Evolutionary conservation across 495 filamentous ascomycete species (phyloP).

Genomic region (Podospora anserina): DNA sequence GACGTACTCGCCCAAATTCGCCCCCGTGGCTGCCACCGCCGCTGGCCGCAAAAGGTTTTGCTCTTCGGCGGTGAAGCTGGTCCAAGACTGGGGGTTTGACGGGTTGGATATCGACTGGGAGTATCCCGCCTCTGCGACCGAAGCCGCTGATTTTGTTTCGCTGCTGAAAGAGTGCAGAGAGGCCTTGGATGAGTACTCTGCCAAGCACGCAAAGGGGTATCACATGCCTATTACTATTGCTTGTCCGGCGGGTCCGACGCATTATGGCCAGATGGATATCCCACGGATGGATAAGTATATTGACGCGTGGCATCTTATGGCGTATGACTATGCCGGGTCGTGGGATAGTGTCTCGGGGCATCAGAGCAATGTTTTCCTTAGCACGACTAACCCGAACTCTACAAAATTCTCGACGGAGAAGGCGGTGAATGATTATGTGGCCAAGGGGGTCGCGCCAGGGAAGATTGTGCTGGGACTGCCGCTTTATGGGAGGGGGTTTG

Average conservation of each 20-base stretch:
- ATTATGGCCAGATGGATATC: constrained; percentile 68
- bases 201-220: constrained; percentile 43
- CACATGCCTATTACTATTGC: constrained; percentile 79
- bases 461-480: constrained; percentile 86
- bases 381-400: constrained; percentile 41
- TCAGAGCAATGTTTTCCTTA: constrained; percentile 68
- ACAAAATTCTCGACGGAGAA: constrained; percentile 70
- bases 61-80: constrained; percentile 58
- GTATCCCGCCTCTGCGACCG: constrained; percentile 52
- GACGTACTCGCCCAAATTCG: constrained; percentile 82
- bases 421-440: constrained; percentile 65
- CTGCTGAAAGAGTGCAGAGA: constrained; percentile 64
- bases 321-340: constrained; percentile 68
- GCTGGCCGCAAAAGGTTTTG: constrained; percentile 60
- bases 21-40: constrained; percentile 58
- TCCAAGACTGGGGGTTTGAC: constrained; percentile 62
- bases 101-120: constrained; percentile 63
- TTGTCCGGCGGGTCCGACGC: constrained; percentile 53
- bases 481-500: constrained; percentile 79
- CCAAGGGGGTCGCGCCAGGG: constrained; percentile 54
- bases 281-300: constrained; percentile 67
- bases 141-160: constrained; percentile 68
- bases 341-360: constrained; percentile 71
- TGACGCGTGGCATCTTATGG: constrained; percentile 87
- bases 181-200: constrained; percentile 63